Evolutionary conservation across 495 filamentous ascomycete genomes (phyloP), one percentile per base, ranked within the genome.

Genomic region (Aspergillus asperescens): DNA sequence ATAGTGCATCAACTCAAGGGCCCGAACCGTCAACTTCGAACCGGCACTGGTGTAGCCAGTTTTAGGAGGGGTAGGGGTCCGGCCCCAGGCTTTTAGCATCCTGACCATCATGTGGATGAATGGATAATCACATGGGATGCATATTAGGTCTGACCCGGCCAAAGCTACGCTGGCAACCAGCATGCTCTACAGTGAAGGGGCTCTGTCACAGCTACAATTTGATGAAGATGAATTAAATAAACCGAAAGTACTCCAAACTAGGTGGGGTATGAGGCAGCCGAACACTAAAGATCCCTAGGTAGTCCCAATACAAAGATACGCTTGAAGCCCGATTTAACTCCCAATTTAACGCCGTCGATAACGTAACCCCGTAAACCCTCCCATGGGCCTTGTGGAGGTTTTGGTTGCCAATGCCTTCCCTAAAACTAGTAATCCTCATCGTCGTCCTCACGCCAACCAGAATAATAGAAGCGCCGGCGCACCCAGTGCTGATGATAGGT

Each of bases 401-500:
- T 5, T 9, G 5, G 12, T n/a, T 12, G 9, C 31, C 22, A 39
- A 38, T 7, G 20, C 32, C 25, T 34, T 45, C 41, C 10, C 5
- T 53, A 39, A 32, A 32, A 12, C 45, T 35, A 49, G 41, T 42
- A 22, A 9, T 38, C 34, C 12, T 37, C 22, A 13, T 35, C 18
- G 7, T 47, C 29, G 6, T 47, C 10, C 6, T 32, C 44, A 53
- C 38, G 57, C 51, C 40, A 52, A 39, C 60, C 56, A 64, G 41
- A 68, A 42, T 16, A 64, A 48, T 29, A 62, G 22, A 38, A 66
- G 50, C 38, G 54, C 40, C 41, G 62, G 59, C 54, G 55, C 52
- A 63, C 69, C 73, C 72, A 76, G 10, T 40, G 60, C 60, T 50
- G 66, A 58, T 73, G 64, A 63, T 77, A 78, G 5, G 65, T 67